Conservation (phyloP, 352 stramenopile genomes). For the Globisporangium echinulatum region DNA sequence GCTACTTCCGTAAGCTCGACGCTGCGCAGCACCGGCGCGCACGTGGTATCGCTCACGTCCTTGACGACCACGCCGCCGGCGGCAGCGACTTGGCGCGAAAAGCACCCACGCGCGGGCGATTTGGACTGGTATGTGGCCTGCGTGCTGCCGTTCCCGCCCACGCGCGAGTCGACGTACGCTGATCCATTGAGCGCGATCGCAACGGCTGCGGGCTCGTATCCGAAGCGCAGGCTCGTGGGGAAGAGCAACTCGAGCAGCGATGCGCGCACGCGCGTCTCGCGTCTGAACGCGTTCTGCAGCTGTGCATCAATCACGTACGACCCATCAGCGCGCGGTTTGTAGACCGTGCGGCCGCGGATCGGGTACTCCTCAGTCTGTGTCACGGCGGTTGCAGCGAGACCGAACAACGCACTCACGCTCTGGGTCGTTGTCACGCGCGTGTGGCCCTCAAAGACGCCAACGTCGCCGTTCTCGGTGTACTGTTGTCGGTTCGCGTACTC, state of each 20-base stretch:
- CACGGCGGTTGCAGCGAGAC: constrained; percentile 9
- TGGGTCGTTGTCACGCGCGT: constrained; percentile 31
- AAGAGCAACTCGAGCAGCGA: constrained; percentile 14
- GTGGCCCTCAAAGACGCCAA: constrained; percentile 37
- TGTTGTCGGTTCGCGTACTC: constrained; percentile 44
- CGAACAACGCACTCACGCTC: constrained; percentile 18
- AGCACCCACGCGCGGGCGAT: constrained; percentile 25
- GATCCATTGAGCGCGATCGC: constrained; percentile 20
- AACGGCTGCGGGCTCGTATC: constrained; percentile 20
- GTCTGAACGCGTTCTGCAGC: constrained; percentile 37
- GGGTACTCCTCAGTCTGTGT: constrained; percentile 44
- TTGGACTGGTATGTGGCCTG: constrained; percentile 14
- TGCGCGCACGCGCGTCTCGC: constrained; percentile 13
- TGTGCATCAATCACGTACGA: constrained; percentile 39
- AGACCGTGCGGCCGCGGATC: constrained; percentile 37
- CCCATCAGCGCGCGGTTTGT: constrained; percentile 25
- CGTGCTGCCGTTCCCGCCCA: constrained; percentile 33
- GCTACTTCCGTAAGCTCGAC: background rate
- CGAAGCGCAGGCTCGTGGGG: constrained; percentile 18
- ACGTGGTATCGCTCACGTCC: constrained; percentile 14
- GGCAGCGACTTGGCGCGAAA: constrained; percentile 17
- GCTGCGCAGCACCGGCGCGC: background rate
- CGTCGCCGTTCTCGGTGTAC: constrained; percentile 37
- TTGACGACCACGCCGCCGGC: constrained; percentile 15
- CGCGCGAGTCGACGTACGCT: constrained; percentile 24